phyloP scores from a whole-genome alignment of 2,329 filamentous ascomycete genomes.

The Diaporthe velutina region DNA sequence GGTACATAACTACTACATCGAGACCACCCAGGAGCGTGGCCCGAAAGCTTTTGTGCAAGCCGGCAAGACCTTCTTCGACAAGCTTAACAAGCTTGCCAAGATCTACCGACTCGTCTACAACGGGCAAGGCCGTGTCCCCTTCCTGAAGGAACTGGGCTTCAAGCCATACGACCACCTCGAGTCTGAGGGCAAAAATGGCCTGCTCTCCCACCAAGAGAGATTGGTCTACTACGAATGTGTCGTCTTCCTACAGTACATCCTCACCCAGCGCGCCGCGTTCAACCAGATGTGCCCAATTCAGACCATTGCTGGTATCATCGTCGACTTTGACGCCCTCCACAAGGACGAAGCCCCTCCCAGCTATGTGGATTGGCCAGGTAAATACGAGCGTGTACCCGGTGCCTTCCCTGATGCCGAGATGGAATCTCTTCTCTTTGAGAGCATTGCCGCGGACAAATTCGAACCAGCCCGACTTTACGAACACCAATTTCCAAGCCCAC shows the following conservation, averaged over 20 bases:
- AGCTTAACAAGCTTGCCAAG: conserved; percentile 35
- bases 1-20: conserved; percentile 46
- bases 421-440: conserved; percentile 41
- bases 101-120: conserved; percentile 32
- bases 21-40: conserved; percentile 39
- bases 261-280: conserved; percentile 40
- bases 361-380: conserved; percentile 45
- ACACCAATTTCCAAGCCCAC: conserved; percentile 37
- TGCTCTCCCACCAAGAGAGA: conserved; percentile 39
- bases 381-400: conserved; percentile 43
- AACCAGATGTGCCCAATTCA: conserved; percentile 41
- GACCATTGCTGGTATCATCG: conserved; percentile 44
- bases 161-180: conserved; percentile 34
- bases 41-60: conserved; percentile 41
- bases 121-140: conserved; percentile 25
- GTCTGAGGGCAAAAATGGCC: conserved; percentile 19
- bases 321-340: conserved; percentile 51
- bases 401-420: conserved; percentile 43
- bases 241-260: conserved; percentile 44
- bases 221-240: conserved; percentile 35
- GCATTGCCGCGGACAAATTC: conserved; percentile 42
- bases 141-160: conserved; percentile 28
- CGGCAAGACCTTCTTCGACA: conserved; percentile 37
- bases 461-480: conserved; percentile 36
- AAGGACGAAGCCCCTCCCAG: conserved; percentile 48